Base-by-base conservation (phyloP, 2,329 filamentous ascomycete species). In the Curvularia sp. region DNA sequence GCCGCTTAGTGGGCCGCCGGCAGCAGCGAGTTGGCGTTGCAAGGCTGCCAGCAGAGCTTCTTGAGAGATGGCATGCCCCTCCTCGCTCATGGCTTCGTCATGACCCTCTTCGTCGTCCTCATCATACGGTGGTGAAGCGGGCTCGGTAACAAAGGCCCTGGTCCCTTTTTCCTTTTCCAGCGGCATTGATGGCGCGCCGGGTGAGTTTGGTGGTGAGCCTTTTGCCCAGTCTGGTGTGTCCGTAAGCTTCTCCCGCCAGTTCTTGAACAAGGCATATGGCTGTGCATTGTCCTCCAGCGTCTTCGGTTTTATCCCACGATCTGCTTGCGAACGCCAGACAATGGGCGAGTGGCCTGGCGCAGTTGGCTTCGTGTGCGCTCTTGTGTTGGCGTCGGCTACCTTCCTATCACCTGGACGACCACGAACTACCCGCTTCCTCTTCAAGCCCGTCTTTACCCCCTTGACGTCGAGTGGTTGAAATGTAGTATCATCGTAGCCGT, bases 401-500 rank as follows among this genome's bases (percentile, higher is more conserved):
- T 62, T 74, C 64, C 76, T 74, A 65, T 66, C 74, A 58, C 57
- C 64, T 55, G 38, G 62, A 20, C 52, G 57, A 10, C 43, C 54
- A 38, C 51, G 55, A 31, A 53, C 58, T 10, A 49, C 52, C 33
- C 70, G 68, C 67, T 76, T 77, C 61, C 73, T 67, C 63, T 75
- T 75, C 49, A 67, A 52, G 30, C 67, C 70, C 26, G 60, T 63
- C 47, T 71, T 72, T 35, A 60, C 62, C 8, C 43, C 58, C 43
- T 65, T 64, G 10, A 58, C 46, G 7, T 69, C 57, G 28, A 73
- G 67, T 2, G 63, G 59, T 4, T 67, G 60, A 43, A 71, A 70
- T 9, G 75, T 77, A 57, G 77, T 68, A 49, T 82, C 79, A 63
- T 80, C 79, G 49, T 81, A 82, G 42, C 78, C 75, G 61, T 82